Base-by-base conservation (phyloP, 164 flowering plant genomes). In the Chloranthus sessilifolius region DNA sequence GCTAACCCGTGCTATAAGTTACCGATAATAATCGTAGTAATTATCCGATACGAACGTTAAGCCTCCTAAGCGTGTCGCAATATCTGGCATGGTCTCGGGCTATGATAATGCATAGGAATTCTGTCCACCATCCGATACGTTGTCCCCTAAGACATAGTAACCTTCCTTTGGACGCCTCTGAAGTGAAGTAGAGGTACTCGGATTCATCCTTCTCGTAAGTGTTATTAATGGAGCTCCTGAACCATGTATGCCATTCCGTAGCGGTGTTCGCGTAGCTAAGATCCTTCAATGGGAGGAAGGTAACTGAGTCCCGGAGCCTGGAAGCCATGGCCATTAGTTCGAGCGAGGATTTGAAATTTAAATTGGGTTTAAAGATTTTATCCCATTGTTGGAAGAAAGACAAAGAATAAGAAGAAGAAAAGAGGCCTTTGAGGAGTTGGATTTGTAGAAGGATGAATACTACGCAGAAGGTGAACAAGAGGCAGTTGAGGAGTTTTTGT, bases 1-100 rank as follows among this genome's bases (percentile, higher is more conserved):
- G 83, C 77, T 14, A 90, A 45, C 1, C 91, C 91, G 52, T 90
- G 98, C 95, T 94, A 90, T 9, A 87, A 67, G 47, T 90, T 90
- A 2, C 55, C 60, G 31, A n/a, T n/a, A n/a, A n/a, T 84, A 82
- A 36, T 76, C 59, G 52, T 82, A 90, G 44, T 84, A 81, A 23
- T 80, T 82, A 56, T 87, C 70, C 0, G 89, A 76, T 2, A 90
- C 73, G 48, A 79, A 90, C 0, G 95, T 82, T 4, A 84, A 53
- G 7, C 89, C 91, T n/a, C 46, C 34, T 56, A 74, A 22, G 3
- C 74, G 47, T 4, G 77, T 71, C 5, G 89, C 75, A 1, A 78
- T 78, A 2, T 41, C 2, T 0, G 95, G 98, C 0, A 84, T 56
- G 0, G 72, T 22, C 14, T 84, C 83, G 0, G 77, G 81, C 80